Percentiles rank a stretch among this genome's conserved stretches.
Conservation (phyloP, 768 basidiomycete genomes). For the Mycena chlorophos region DNA sequence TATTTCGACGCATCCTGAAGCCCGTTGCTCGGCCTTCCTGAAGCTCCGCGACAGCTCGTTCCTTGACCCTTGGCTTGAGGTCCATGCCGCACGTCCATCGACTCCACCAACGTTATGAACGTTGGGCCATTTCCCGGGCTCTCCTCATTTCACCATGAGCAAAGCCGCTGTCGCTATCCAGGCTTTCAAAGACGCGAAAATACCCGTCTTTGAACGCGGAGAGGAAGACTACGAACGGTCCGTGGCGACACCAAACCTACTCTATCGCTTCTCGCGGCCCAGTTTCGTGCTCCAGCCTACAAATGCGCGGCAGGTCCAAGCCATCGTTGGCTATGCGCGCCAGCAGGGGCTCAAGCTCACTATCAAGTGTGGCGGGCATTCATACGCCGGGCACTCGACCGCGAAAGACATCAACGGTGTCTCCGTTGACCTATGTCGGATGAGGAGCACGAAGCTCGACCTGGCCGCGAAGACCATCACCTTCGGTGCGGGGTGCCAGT, state of each 20-base stretch:
- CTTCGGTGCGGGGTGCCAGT: slow-evolving; percentile 18
- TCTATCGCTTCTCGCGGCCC: slow-evolving; percentile 19
- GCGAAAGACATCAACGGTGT: slow-evolving; percentile 19
- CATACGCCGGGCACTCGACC: slow-evolving; percentile 20
- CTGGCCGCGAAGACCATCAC: slow-evolving; percentile 16
- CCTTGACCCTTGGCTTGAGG: too few species aligned
- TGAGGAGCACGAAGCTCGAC: slow-evolving; percentile 13
- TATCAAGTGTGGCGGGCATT: slow-evolving; percentile 20
- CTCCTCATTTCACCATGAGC: too few species aligned
- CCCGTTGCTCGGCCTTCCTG: too few species aligned
- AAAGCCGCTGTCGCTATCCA: too few species aligned
- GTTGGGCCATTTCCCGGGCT: too few species aligned
- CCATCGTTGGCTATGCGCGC: slow-evolving; percentile 11
- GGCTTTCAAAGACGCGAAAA: slow-evolving; percentile 9
- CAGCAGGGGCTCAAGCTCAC: slow-evolving; percentile 12
- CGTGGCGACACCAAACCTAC: slow-evolving; percentile 19
- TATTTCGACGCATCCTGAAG: too few species aligned
- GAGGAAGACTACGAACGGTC: slow-evolving; percentile 15
- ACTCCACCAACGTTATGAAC: too few species aligned
- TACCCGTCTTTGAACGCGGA: slow-evolving; percentile 14
- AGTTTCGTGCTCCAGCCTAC: slow-evolving; percentile 17
- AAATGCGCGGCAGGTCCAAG: slow-evolving; percentile 12
- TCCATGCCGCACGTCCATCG: too few species aligned
- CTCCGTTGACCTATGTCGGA: slow-evolving; percentile 16
- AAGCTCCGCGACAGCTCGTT: too few species aligned